These are phyloP conservation scores for Trypanosoma scelopori DNA, from an alignment of 208 protist genomes.

Conservation along the genomic window DNA sequence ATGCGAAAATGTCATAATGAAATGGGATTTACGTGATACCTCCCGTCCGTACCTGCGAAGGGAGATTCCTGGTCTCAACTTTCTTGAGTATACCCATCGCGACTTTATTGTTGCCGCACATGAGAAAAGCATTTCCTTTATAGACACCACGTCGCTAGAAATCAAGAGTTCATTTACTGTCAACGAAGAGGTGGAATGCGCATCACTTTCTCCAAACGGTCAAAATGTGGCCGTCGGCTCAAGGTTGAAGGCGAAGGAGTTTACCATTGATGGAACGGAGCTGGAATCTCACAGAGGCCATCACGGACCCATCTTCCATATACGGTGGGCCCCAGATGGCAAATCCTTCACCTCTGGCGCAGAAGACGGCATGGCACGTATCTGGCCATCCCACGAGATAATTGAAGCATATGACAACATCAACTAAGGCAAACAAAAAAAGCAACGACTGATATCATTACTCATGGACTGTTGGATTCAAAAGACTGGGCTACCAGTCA, in stretches of 20 bases:
- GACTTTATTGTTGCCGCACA: slow-evolving; percentile 81
- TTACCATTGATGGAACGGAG: slow-evolving; percentile 79
- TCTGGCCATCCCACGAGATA: slow-evolving; percentile 90
- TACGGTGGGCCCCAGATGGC: slow-evolving; percentile 86
- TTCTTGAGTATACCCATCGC: slow-evolving; percentile 87
- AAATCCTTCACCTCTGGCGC: slow-evolving; percentile 87
- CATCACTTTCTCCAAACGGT: slow-evolving; percentile 83
- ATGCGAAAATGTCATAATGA: slow-evolving; percentile 82
- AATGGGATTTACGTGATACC: slow-evolving; percentile 90
- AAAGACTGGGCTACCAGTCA: too few relatives aligned
- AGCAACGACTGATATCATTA: not conserved
- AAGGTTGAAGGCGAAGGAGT: slow-evolving; percentile 91
- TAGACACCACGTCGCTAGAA: slow-evolving; percentile 83
- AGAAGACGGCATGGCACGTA: slow-evolving; percentile 91
- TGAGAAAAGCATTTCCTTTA: slow-evolving; percentile 87
- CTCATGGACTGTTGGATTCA: too few relatives aligned
- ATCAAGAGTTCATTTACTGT: slow-evolving; percentile 76
- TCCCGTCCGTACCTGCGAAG: slow-evolving; percentile 73
- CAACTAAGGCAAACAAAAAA: slow-evolving; percentile 17
- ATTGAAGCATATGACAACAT: slow-evolving; percentile 77
- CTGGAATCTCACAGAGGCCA: slow-evolving; percentile 89
- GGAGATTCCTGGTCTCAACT: slow-evolving; percentile 85
- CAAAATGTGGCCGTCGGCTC: slow-evolving; percentile 83
- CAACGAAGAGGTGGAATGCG: slow-evolving; percentile 84
- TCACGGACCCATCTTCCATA: slow-evolving; percentile 91